Evolutionary conservation across 192 early-diverging fungal species (phyloP).

Genomic region (Backusella luteola): DNA sequence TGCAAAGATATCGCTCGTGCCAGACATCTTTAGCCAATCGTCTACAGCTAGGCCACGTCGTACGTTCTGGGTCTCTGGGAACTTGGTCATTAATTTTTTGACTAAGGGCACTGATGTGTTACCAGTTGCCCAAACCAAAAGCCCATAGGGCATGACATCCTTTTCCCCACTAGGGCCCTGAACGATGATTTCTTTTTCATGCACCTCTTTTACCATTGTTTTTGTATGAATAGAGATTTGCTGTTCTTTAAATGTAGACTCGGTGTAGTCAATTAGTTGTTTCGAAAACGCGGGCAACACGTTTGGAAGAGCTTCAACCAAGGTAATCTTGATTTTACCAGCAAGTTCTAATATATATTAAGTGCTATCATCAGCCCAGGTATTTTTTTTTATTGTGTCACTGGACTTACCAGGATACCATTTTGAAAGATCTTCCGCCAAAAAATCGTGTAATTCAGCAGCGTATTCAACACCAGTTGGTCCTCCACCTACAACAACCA

Average conservation of each 20-base stretch:
- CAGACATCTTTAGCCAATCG: constrained; percentile 66
- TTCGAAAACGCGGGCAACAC: constrained; percentile 77
- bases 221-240: constrained; percentile 71
- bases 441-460: constrained; percentile 82
- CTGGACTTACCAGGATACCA: constrained; percentile 67
- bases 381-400: constrained; percentile 26
- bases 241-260: constrained; percentile 70
- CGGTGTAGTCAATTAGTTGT: constrained; percentile 77
- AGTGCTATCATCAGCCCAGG: not conserved
- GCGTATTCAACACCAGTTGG: constrained; percentile 67
- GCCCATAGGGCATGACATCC: constrained; percentile 68
- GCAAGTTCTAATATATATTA: constrained; percentile 49
- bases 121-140: constrained; percentile 87
- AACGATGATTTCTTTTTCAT: constrained; percentile 69
- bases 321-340: constrained; percentile 73
- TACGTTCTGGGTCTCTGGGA: constrained; percentile 58
- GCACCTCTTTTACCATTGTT: constrained; percentile 80
- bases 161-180: constrained; percentile 59
- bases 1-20: constrained; percentile 62
- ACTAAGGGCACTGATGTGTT: constrained; percentile 71
- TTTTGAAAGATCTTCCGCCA: constrained; percentile 64
- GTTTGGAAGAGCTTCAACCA: constrained; percentile 75
- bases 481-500: constrained; percentile 73
- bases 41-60: constrained; percentile 77
- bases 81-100: constrained; percentile 59